Conservation (phyloP, 441 rosid species). For the Pelargonium australe region DNA sequence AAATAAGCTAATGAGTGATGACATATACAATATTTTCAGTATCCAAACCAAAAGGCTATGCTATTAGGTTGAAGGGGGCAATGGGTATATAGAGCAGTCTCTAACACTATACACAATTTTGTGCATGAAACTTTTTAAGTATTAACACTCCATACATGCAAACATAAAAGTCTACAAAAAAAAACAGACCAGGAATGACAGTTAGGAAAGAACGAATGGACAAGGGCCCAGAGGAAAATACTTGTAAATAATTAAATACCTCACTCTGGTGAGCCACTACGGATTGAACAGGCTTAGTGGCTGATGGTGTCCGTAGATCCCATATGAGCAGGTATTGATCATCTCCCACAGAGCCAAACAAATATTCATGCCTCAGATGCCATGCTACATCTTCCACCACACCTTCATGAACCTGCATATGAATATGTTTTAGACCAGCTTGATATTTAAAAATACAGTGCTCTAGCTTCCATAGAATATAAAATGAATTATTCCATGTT, state of each 20-base stretch:
- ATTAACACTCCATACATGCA: background rate
- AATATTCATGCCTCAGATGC: slow-evolving; percentile 88
- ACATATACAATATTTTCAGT: background rate
- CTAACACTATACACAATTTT: background rate
- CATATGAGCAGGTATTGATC: slow-evolving; percentile 79
- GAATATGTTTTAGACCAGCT: slow-evolving; percentile 5
- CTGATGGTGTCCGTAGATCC: slow-evolving; percentile 77
- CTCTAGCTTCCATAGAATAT: background rate
- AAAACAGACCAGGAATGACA: background rate
- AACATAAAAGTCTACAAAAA: background rate
- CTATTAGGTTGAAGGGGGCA: background rate
- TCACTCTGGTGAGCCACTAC: slow-evolving; percentile 90
- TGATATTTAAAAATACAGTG: background rate
- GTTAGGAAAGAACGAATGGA: background rate
- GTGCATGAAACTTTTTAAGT: background rate
- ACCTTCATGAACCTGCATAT: slow-evolving; percentile 79
- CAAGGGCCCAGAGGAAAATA: background rate
- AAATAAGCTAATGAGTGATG: background rate
- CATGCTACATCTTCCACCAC: slow-evolving; percentile 97
- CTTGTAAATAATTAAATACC: slow-evolving; percentile 33
- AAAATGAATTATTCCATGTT: background rate
- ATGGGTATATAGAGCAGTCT: background rate
- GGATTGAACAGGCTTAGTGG: slow-evolving; percentile 65
- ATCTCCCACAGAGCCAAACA: slow-evolving; percentile 97
- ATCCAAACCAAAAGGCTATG: background rate